phyloP scores from a whole-genome alignment of 1,139 yeast genomes.

The Saccharomycopsis crataegensis region DNA sequence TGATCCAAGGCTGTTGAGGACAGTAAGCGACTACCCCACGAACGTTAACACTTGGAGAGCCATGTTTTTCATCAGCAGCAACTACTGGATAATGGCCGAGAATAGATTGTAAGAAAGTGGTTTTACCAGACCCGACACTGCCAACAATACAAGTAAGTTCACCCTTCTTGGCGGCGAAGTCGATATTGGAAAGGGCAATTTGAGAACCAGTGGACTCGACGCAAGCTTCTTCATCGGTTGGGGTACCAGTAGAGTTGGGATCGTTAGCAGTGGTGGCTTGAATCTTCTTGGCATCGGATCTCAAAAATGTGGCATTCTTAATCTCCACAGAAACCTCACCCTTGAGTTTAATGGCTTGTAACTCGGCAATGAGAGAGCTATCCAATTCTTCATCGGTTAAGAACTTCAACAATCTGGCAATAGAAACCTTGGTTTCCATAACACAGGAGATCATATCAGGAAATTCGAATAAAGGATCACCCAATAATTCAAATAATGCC shows the following conservation, averaged over 20 bases:
- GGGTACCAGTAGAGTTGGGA: constrained; percentile 25
- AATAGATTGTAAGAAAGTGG: constrained; percentile 55
- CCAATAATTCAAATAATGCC: constrained; percentile 49
- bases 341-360: constrained; percentile 28
- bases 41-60: constrained; percentile 36
- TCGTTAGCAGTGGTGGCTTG: not conserved
- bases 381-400: constrained; percentile 47
- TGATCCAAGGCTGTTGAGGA: constrained; percentile 77
- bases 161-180: constrained; percentile 50
- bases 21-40: constrained; percentile 74
- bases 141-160: constrained; percentile 69
- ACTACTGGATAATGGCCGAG: constrained; percentile 48
- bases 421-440: constrained; percentile 55
- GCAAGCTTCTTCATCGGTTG: constrained; percentile 20
- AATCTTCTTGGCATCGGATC: constrained; percentile 26
- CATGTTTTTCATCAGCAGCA: constrained; percentile 31
- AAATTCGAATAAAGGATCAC: constrained; percentile 52
- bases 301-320: constrained; percentile 37
- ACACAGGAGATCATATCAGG: constrained; percentile 48
- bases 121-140: constrained; percentile 78
- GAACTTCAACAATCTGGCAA: constrained; percentile 48
- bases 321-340: constrained; percentile 36
- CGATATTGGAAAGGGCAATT: constrained; percentile 45
- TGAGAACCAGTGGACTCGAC: constrained; percentile 1
- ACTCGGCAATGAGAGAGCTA: constrained; percentile 31